Conservation (phyloP, 2,329 filamentous ascomycete genomes). For the Xylariaceae sp. region DNA sequence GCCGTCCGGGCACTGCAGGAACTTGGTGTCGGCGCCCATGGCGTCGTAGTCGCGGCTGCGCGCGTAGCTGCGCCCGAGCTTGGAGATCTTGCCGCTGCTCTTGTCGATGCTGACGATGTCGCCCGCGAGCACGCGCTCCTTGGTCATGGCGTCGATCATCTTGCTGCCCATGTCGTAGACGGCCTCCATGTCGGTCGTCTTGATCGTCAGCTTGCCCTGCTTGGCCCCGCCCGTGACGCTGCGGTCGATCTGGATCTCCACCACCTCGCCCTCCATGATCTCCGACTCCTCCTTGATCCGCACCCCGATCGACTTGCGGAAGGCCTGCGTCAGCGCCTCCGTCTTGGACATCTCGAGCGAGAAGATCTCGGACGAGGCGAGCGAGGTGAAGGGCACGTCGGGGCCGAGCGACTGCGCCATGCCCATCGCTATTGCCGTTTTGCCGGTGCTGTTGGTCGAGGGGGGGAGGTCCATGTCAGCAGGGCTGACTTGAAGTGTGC, state of each 20-base stretch:
- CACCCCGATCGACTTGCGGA: slow-evolving; percentile 95
- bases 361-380: slow-evolving; percentile 95
- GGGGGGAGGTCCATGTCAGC: slow-evolving; percentile 15
- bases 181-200: slow-evolving; percentile 99
- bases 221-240: slow-evolving; percentile 95
- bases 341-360: slow-evolving; percentile 99
- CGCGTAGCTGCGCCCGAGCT: slow-evolving; percentile 89
- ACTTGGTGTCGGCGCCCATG: slow-evolving; percentile 97
- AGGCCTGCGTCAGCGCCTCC: slow-evolving; percentile 95
- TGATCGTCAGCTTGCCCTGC: slow-evolving; percentile 98
- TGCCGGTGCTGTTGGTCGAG: slow-evolving; percentile 79
- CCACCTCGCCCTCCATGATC: slow-evolving; percentile 97
- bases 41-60: slow-evolving; percentile 96
- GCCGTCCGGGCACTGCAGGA: slow-evolving; percentile 93
- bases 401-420: slow-evolving; percentile 94
- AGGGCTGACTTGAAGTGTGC: neutral
- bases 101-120: slow-evolving; percentile 99
- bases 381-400: slow-evolving; percentile 93
- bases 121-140: slow-evolving; percentile 97
- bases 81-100: slow-evolving; percentile 95
- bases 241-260: slow-evolving; percentile 96
- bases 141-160: slow-evolving; percentile 99
- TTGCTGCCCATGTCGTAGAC: slow-evolving; percentile 99
- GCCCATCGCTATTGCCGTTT: slow-evolving; percentile 97
- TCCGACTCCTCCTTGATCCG: slow-evolving; percentile 98